Evolutionary conservation across 1,284 basidiomycete genomes (phyloP), one percentile per base, ranked within the genome.

Genomic region (Rhodotorula sp.): DNA sequence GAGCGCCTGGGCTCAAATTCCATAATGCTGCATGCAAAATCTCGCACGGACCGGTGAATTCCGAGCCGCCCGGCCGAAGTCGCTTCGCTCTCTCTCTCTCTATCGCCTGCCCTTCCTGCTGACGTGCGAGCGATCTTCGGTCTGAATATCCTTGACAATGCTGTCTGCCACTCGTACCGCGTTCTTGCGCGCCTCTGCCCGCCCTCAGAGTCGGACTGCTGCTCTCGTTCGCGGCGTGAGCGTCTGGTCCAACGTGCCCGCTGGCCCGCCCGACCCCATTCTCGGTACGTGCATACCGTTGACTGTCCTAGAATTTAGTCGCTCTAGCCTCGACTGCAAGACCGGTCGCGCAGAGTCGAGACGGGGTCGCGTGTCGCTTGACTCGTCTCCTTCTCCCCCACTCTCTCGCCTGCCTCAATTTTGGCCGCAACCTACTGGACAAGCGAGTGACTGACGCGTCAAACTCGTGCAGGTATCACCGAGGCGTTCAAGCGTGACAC

Each of bases 401-500:
- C 57, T 34, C 47, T n/a, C 16, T 16, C 20, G 31, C 61, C 6
- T 6, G 8, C 3, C n/a, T 59, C 29, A 59, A 51, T 21, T 20
- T n/a, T 51, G 21, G 49, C 49, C 20, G 49, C 52, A 16, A 5
- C 21, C 26, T 43, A 2, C 39, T 39, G 10, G 2, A 43, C 39
- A 43, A 12, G 52, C 2, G 26, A 18, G 21, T 10, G 2, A 51
- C 60, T 34, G 23, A 8, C 20, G 20, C 14, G 15, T 16, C 15
- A n/a, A n/a, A 21, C 29, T 29, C 34, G 14, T 26, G 12, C 78
- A 87, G 92, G 92, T 77, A 89, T 97, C 70, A 90, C 91, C 56
- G 94, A 97, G 83, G 93, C 94, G 39, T 97, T 94, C 87, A 97
- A 96, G 85, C 90, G 91, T 68, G 93, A 97, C 87, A 89, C 89